Evolutionary conservation across 129 eudicot species (phyloP), one percentile per base, ranked within the genome.

Genomic region (Logfia minima): DNA sequence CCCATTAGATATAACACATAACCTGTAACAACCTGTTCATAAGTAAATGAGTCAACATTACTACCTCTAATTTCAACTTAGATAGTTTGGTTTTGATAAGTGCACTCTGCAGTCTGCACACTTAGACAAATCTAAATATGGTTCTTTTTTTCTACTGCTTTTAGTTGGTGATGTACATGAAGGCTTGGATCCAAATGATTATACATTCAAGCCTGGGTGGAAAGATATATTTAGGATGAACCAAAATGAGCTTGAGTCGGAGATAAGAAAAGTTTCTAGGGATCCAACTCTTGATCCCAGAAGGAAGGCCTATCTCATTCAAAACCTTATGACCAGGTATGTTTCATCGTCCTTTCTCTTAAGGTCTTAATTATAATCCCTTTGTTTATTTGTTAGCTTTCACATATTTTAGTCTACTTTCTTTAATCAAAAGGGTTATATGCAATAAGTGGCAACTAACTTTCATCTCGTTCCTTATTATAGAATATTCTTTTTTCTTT

Each of bases 221-320:
- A 91, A 95, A 78, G 99, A 95, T 80, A 95, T 95, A 22, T 95
- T 95, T 77, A 84, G 99, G 34, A 95, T 95, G 99, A 95, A 95
- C 78, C 97, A 95, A 85, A 95, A 85, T 81, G 99, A 95, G 86
- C 99, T 95, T 28, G 99, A 95, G 77, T 91, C 97, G 21, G 99
- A 95, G 88, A 95, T 95, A 78, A 86, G 97, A 84, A 91, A 91
- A 85, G 99, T 95, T 45, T 95, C 99, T 72, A 90, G 97, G 60
- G 99, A 95, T 85, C 82, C 96, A 64, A 84, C 94, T 80, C 99
- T 95, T 83, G 99, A 95, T 90, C 99, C 99, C 66, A 89, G 99
- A 83, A 91, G 99, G 85, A 95, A 95, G 82, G 97, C 83, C n/a
- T 95, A 95, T 83, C 97, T 95, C 58, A 87, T 89, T 74, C 99